Conservation (phyloP, 1,139 yeast species). For the Debaryomyces subglobosus region DNA sequence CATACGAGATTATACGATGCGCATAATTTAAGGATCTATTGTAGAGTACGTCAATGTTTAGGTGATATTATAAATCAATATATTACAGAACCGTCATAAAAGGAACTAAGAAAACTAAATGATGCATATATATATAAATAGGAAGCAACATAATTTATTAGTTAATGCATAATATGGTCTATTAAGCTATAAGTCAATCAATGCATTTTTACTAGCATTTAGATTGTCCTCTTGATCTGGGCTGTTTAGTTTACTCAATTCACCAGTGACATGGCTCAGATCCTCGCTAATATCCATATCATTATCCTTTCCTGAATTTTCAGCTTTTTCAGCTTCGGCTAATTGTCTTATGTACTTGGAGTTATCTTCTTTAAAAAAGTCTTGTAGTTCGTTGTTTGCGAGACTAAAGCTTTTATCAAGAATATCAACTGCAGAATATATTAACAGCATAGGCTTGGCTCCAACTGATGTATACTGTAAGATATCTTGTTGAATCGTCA, state of each 20-base stretch:
- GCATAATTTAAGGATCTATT: background rate
- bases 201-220: background rate
- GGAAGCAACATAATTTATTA: background rate
- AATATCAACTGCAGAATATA: conserved; percentile 22
- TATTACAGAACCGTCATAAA: background rate
- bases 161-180: background rate
- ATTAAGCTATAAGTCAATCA: background rate
- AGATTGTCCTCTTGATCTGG: background rate
- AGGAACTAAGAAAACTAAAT: background rate
- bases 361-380: conserved; percentile 24
- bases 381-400: conserved; percentile 15
- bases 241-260: background rate
- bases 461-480: conserved; percentile 19
- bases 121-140: background rate
- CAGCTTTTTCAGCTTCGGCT: conserved; percentile 36
- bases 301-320: conserved; percentile 28
- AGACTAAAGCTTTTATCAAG: conserved; percentile 10
- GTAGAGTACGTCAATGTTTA: background rate
- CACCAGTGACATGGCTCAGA: background rate
- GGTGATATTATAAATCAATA: background rate
- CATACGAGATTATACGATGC: conserved; percentile 2
- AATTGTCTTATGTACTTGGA: background rate
- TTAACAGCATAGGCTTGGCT: conserved; percentile 20
- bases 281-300: conserved; percentile 18
- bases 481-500: conserved; percentile 20